phyloP scores from a whole-genome alignment of 1,284 basidiomycete genomes.

The Heliocybe sulcata region DNA sequence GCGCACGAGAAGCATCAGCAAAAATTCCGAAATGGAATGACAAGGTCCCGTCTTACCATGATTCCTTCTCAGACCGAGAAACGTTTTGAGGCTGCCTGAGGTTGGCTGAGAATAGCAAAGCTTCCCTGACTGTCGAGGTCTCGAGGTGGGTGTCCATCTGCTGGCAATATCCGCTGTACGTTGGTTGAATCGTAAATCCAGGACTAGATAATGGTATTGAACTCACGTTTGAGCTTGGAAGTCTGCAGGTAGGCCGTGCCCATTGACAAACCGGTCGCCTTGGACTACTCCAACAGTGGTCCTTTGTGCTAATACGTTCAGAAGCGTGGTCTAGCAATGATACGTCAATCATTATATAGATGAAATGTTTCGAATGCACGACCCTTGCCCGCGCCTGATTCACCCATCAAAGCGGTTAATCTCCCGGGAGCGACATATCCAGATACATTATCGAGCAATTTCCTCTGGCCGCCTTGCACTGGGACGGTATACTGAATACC shows the following conservation, averaged over 20 bases:
- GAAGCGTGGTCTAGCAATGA: conserved; percentile 58
- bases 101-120: conserved; percentile 67
- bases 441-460: conserved; percentile 71
- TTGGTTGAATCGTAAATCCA: too few species aligned
- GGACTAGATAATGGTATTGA: conserved; percentile 22
- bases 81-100: conserved; percentile 64
- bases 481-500: conserved; percentile 57
- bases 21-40: not conserved
- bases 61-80: conserved; percentile 64
- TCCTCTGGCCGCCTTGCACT: conserved; percentile 46
- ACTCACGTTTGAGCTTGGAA: conserved; percentile 29
- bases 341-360: conserved; percentile 10
- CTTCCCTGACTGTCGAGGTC: conserved; percentile 60
- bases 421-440: conserved; percentile 82
- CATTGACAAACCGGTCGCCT: conserved; percentile 60
- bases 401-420: conserved; percentile 74
- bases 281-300: conserved; percentile 75
- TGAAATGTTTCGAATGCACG: conserved; percentile 21
- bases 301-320: conserved; percentile 81
- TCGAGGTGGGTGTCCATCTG: conserved; percentile 28
- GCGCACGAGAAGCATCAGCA: conserved; percentile 2
- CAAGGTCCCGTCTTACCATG: conserved; percentile 42
- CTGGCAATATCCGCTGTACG: conserved; percentile 28
- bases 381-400: conserved; percentile 74
- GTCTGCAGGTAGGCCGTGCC: conserved; percentile 33